phyloP scores from a whole-genome alignment of 352 stramenopile species.

The Phytopythium ostracodes region DNA sequence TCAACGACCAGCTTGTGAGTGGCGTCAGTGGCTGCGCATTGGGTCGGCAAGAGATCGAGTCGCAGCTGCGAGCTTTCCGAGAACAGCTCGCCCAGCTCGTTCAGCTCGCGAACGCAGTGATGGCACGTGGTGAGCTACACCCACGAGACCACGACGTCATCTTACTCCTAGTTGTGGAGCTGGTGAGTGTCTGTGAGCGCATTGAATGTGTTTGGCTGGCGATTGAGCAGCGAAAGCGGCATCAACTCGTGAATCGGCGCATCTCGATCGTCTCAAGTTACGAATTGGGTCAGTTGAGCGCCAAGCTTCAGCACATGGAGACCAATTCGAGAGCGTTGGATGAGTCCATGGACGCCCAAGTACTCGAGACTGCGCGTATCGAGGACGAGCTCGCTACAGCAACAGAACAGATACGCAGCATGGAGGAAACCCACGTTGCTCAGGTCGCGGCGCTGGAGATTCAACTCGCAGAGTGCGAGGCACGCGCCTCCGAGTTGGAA shows the following conservation, averaged over 20 bases:
- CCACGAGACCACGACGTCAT: not conserved
- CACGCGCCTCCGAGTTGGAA: not conserved
- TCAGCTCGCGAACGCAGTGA: conserved; percentile 2
- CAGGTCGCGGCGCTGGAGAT: conserved; percentile 4
- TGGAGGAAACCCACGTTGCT: not conserved
- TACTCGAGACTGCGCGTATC: not conserved
- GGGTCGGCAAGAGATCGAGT: conserved; percentile 26
- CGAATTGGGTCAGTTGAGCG: not conserved
- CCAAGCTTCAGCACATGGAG: not conserved
- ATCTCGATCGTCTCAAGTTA: not conserved
- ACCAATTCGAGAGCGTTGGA: not conserved
- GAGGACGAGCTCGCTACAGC: not conserved
- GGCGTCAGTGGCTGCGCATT: conserved; percentile 18
- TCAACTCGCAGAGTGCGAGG: conserved; percentile 6
- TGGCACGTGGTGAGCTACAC: conserved; percentile 6
- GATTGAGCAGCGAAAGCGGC: conserved; percentile 44
- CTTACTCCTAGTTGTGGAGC: conserved; percentile 23
- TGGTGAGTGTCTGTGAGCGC: conserved; percentile 43
- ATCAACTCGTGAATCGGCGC: conserved; percentile 28
- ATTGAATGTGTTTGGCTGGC: conserved; percentile 41
- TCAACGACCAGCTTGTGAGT: conserved; percentile 51
- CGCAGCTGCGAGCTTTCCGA: conserved; percentile 40
- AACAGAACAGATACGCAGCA: not conserved
- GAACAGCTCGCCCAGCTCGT: conserved; percentile 22
- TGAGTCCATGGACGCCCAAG: conserved; percentile 1